phyloP scores from a whole-genome alignment of 805 yeast species.

The Zygotorulaspora chibaensis region DNA sequence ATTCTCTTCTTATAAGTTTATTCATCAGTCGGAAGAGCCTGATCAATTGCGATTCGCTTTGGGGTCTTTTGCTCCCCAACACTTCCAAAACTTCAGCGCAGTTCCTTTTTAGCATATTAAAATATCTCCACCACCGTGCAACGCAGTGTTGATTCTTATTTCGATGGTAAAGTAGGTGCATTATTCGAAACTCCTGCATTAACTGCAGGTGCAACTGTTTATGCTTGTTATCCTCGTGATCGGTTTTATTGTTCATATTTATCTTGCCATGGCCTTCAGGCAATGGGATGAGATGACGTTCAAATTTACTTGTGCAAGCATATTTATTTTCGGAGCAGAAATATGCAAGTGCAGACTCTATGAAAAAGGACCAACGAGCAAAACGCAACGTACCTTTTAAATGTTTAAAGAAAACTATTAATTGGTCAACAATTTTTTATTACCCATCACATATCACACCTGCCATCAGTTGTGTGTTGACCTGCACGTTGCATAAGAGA shows the following conservation, averaged over 20 bases:
- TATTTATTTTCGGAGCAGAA: no score
- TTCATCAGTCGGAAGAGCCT: constrained; percentile 15
- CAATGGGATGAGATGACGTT: no score
- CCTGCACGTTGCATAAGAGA: no score
- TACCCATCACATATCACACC: no score
- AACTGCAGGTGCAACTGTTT: constrained; percentile 16
- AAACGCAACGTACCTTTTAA: no score
- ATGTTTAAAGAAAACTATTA: no score
- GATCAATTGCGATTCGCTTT: constrained; percentile 11
- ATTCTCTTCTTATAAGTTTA: constrained; percentile 36
- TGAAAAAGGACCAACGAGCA: no score
- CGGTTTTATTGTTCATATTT: background rate
- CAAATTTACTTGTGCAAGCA: no score
- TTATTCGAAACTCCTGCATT: constrained; percentile 49
- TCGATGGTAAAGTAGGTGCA: constrained; percentile 64
- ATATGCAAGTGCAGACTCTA: no score
- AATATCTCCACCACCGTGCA: constrained; percentile 71
- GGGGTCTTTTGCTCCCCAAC: constrained; percentile 34
- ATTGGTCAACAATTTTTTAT: no score
- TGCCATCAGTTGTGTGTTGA: no score
- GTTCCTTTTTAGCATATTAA: constrained; percentile 61
- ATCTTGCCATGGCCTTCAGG: background rate
- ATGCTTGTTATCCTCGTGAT: background rate
- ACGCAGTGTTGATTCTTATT: constrained; percentile 72
- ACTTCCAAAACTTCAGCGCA: constrained; percentile 11